Conservation (phyloP, 2,329 filamentous ascomycete genomes). For the Epichloe gansuensis region DNA sequence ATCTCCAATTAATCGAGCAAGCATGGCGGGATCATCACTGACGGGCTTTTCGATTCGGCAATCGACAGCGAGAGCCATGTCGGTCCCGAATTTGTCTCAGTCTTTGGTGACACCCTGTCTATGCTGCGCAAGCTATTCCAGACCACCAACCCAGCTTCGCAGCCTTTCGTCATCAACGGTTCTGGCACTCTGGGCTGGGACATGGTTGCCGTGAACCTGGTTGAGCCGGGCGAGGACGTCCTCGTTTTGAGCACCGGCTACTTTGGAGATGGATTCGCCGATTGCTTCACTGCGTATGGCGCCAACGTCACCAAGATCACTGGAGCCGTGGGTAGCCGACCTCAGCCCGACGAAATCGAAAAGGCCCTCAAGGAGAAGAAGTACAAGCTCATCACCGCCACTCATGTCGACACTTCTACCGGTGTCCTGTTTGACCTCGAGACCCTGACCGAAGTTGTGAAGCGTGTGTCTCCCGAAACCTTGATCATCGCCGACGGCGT, state of each 20-base stretch:
- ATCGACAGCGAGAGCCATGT: slow-evolving; percentile 77
- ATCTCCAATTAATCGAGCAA: neutral
- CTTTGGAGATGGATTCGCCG: slow-evolving; percentile 89
- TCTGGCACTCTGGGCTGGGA: slow-evolving; percentile 97
- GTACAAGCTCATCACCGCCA: slow-evolving; percentile 91
- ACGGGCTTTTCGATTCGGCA: neutral
- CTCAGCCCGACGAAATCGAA: slow-evolving; percentile 79
- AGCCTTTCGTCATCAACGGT: slow-evolving; percentile 87
- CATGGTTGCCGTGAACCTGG: slow-evolving; percentile 82
- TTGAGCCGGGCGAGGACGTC: slow-evolving; percentile 80
- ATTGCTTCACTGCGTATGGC: slow-evolving; percentile 86
- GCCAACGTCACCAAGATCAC: slow-evolving; percentile 82
- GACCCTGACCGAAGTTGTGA: slow-evolving; percentile 69
- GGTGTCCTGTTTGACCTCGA: slow-evolving; percentile 89
- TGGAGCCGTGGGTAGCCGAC: slow-evolving; percentile 76
- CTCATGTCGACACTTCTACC: slow-evolving; percentile 94
- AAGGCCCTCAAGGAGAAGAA: slow-evolving; percentile 77
- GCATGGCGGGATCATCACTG: neutral
- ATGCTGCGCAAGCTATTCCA: slow-evolving; percentile 92
- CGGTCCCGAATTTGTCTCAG: slow-evolving; percentile 74
- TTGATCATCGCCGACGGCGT: slow-evolving; percentile 90
- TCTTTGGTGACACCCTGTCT: slow-evolving; percentile 79
- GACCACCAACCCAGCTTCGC: slow-evolving; percentile 66
- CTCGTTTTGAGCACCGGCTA: slow-evolving; percentile 93
- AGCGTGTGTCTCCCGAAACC: slow-evolving; percentile 79